A percentile compares a stretch with the other conserved stretches of the same genome.
Conservation (phyloP, 2,329 filamentous ascomycete species). For the Tolypocladium inflatum region DNA sequence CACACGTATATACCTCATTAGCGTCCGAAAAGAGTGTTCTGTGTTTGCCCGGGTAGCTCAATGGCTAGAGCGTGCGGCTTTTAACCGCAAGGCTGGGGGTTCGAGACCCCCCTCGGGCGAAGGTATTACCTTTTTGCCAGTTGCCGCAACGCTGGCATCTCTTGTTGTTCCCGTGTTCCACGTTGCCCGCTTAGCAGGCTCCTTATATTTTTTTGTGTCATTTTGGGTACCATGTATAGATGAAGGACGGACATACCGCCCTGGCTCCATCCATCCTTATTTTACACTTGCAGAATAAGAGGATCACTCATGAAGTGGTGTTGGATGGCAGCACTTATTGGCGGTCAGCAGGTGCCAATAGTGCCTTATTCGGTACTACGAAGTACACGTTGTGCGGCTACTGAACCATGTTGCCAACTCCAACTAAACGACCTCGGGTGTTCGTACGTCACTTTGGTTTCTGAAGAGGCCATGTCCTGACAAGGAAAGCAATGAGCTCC, state of each 20-base stretch:
- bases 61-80: constrained; percentile 24
- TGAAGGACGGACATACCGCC: too few species aligned
- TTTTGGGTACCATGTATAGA: too few species aligned
- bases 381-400: too few species aligned
- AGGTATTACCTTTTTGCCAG: neutral
- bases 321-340: too few species aligned
- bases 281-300: too few species aligned
- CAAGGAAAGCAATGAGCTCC: neutral
- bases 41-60: constrained; percentile 19
- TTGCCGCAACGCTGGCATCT: neutral
- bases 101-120: constrained; percentile 22
- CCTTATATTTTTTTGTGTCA: neutral
- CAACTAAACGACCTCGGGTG: too few species aligned
- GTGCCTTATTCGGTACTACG: too few species aligned
- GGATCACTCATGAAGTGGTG: too few species aligned
- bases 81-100: constrained; percentile 23
- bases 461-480: neutral
- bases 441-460: neutral
- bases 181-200: neutral
- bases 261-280: too few species aligned
- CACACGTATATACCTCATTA: neutral
- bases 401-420: too few species aligned
- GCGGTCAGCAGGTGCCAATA: too few species aligned
- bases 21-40: neutral
- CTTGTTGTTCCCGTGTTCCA: neutral